Evolutionary conservation across 2,329 filamentous ascomycete species (phyloP).

Genomic region (Colletotrichum lupini): DNA sequence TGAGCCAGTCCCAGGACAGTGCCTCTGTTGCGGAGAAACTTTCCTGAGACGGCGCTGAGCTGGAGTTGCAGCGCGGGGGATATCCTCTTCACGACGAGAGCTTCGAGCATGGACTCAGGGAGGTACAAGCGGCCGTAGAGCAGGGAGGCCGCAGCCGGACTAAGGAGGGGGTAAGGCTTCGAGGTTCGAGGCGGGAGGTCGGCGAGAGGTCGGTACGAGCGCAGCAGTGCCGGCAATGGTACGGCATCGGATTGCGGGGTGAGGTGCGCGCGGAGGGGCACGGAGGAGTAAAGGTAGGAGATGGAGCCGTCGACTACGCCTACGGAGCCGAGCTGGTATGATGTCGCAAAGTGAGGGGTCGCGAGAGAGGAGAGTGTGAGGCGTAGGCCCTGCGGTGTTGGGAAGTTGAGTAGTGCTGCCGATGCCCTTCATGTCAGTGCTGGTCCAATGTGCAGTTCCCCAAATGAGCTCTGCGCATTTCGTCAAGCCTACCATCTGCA

Average conservation of each 20-base stretch:
- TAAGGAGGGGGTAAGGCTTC: conserved; percentile 8
- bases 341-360: conserved; percentile 92
- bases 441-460: not conserved
- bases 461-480: not conserved
- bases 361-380: conserved; percentile 91
- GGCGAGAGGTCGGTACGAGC: conserved; percentile 83
- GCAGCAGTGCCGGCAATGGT: conserved; percentile 80
- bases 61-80: conserved; percentile 83
- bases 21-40: conserved; percentile 77
- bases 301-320: conserved; percentile 97
- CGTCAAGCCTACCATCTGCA: conserved; percentile 71
- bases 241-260: conserved; percentile 77
- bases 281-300: conserved; percentile 93
- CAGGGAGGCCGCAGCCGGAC: conserved; percentile 60
- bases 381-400: conserved; percentile 84
- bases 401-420: conserved; percentile 86
- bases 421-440: not conserved
- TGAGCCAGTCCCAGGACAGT: conserved; percentile 79
- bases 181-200: conserved; percentile 60
- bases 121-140: conserved; percentile 85
- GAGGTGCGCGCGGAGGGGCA: conserved; percentile 76
- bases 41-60: conserved; percentile 81
- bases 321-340: conserved; percentile 89
- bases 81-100: conserved; percentile 82
- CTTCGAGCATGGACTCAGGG: conserved; percentile 87